phyloP scores from a whole-genome alignment of 1,139 yeast genomes.

The Geotrichum macrosporum region DNA sequence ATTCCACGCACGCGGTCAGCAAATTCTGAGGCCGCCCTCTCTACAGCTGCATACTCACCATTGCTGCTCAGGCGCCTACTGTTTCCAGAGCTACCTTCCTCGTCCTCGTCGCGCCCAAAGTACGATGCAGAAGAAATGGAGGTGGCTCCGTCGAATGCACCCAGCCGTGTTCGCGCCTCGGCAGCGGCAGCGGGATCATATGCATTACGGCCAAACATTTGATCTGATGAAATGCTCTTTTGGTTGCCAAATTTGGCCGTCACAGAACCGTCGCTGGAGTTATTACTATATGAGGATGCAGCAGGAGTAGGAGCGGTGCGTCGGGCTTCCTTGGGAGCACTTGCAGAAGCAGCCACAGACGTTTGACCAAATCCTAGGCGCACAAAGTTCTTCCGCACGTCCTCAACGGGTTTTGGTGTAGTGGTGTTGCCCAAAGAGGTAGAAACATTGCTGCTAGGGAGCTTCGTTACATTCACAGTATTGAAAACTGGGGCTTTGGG shows the following conservation, averaged over 20 bases:
- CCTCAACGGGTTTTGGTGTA: slow-evolving; percentile 21
- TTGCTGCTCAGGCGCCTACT: slow-evolving; percentile 31
- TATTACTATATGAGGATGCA: no score
- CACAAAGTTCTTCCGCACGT: slow-evolving; percentile 26
- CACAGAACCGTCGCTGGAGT: slow-evolving; percentile 34
- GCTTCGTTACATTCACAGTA: slow-evolving; percentile 33
- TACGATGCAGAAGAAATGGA: slow-evolving; percentile 88
- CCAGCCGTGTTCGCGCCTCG: slow-evolving; percentile 76
- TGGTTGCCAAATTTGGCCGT: slow-evolving; percentile 74
- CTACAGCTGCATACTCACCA: slow-evolving; percentile 43
- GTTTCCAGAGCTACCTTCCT: slow-evolving; percentile 37
- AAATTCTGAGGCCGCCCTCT: slow-evolving; percentile 59
- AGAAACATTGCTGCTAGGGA: slow-evolving; percentile 12
- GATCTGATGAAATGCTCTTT: slow-evolving; percentile 94
- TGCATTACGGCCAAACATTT: slow-evolving; percentile 82
- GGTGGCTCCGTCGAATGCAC: slow-evolving; percentile 77
- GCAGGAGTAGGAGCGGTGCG: slow-evolving; percentile 37
- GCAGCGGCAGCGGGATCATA: slow-evolving; percentile 72
- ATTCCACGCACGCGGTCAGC: slow-evolving; percentile 66
- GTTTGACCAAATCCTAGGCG: slow-evolving; percentile 41
- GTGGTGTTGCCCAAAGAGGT: slow-evolving; percentile 18
- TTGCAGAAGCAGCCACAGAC: slow-evolving; percentile 16
- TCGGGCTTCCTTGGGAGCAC: slow-evolving; percentile 7
- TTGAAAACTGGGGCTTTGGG: slow-evolving; percentile 33
- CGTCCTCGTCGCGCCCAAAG: slow-evolving; percentile 77